Evolutionary conservation across 148 eudicot species (phyloP), one percentile per base, ranked within the genome.

Genomic region (Pharnaceum exiguum): DNA sequence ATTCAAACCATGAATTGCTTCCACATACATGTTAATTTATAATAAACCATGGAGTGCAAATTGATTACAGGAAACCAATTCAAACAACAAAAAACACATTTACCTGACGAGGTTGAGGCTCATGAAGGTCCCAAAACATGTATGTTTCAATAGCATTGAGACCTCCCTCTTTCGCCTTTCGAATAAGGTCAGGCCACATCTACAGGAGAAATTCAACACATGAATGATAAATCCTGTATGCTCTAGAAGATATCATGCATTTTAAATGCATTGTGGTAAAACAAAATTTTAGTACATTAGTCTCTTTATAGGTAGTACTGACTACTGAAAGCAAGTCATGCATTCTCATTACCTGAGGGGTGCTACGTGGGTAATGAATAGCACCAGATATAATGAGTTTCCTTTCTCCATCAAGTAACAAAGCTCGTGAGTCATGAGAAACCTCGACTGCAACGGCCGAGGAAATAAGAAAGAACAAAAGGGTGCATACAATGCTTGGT

Each of bases 161-260:
- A 4, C 82, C 85, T 36, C 82, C 82, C 15, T 59, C 77, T 25
- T 81, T 81, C 2, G 82, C 75, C 29, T 68, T 77, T 39, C 51
- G 47, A 6, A 81, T 65, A 45, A 81, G 62, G 27, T 63, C 67
- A 3, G 82, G 77, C 85, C 85, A 81, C 85, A 81, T 81, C 85
- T 79, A 42, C 17, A 29, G 42, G 0, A 7, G 12, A 16, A n/a
- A 51, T 12, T 7, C 55, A 51, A 51, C 26, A 0, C 10, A 46
- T 1, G 19, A 1, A 46, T 13, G 8, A n/a, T n/a, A n/a, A n/a
- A n/a, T n/a, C n/a, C n/a, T n/a, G n/a, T n/a, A n/a, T n/a, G n/a
- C n/a, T n/a, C n/a, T n/a, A n/a, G n/a, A n/a, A n/a, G n/a, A n/a
- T n/a, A n/a, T n/a, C n/a, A n/a, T n/a, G n/a, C n/a, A n/a, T n/a